These are phyloP conservation scores for Barbatosphaeria neglecta DNA, from an alignment of 495 filamentous ascomycete species.

Conservation along the genomic window DNA sequence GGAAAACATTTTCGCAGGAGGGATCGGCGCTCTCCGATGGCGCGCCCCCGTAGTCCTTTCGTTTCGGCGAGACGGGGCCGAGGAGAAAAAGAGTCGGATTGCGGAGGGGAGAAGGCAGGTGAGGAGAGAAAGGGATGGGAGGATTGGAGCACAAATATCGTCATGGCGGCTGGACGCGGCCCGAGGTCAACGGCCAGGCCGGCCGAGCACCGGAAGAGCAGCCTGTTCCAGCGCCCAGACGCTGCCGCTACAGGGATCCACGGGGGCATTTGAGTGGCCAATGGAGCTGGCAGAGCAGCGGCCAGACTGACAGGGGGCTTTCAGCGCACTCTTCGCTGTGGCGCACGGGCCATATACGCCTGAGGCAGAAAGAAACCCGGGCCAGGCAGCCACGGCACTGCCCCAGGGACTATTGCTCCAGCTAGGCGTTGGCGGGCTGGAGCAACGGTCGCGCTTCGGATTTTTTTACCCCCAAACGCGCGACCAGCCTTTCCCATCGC, in stretches of 20 bases:
- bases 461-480: not conserved
- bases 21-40: constrained; percentile 2
- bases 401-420: no score
- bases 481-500: not conserved
- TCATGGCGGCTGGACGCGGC: constrained; percentile 1
- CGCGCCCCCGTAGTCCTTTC: no score
- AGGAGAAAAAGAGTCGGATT: no score
- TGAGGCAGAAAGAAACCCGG: not conserved
- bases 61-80: no score
- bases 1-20: constrained; percentile 12
- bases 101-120: not conserved
- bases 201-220: no score
- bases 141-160: not conserved
- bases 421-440: no score
- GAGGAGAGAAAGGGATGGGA: not conserved
- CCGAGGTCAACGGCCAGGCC: not conserved
- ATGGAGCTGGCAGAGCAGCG: not conserved
- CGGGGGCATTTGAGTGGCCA: not conserved
- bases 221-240: not conserved
- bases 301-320: not conserved
- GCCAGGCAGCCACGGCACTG: not conserved
- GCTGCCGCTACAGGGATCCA: not conserved
- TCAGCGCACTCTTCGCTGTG: not conserved
- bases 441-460: not conserved
- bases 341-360: constrained; percentile 1